Evolutionary conservation across 164 flowering plant genomes (phyloP).

Genomic region (Sedum album): DNA sequence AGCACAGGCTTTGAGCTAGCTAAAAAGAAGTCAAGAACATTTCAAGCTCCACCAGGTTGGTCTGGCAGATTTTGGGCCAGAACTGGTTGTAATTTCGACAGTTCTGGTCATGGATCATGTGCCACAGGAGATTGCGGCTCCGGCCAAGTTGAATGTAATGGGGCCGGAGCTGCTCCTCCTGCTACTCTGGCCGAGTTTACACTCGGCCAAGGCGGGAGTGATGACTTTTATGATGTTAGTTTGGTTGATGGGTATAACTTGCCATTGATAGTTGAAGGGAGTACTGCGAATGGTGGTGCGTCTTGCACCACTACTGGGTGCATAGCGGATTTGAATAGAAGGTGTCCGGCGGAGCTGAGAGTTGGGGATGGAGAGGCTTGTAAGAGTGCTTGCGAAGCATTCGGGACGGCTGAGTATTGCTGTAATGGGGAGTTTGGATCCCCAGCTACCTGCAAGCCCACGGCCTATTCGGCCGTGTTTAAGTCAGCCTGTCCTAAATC

Average conservation of each 20-base stretch:
- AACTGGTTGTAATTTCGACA: background rate
- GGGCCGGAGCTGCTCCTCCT: constrained; percentile 53
- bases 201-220: constrained; percentile 32
- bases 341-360: constrained; percentile 12
- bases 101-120: background rate
- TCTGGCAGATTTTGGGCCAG: background rate
- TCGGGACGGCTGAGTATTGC: constrained; percentile 21
- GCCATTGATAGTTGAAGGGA: constrained; percentile 56
- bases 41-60: background rate
- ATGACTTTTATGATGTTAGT: constrained; percentile 71
- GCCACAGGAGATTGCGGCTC: constrained; percentile 44
- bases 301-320: constrained; percentile 67
- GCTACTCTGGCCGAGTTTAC: constrained; percentile 68
- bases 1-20: background rate
- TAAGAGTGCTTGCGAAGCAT: constrained; percentile 26
- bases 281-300: constrained; percentile 45
- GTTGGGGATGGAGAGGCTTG: constrained; percentile 20
- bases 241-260: constrained; percentile 75
- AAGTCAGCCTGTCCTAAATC: constrained; percentile 23
- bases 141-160: constrained; percentile 36
- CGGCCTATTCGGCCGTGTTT: constrained; percentile 17
- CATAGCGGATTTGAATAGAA: constrained; percentile 49
- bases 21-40: background rate
- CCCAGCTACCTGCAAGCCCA: constrained; percentile 21
- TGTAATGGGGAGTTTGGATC: constrained; percentile 18